Evolutionary conservation across 2,329 filamentous ascomycete species (phyloP).

Genomic region (Aspergillus thermomutatus): DNA sequence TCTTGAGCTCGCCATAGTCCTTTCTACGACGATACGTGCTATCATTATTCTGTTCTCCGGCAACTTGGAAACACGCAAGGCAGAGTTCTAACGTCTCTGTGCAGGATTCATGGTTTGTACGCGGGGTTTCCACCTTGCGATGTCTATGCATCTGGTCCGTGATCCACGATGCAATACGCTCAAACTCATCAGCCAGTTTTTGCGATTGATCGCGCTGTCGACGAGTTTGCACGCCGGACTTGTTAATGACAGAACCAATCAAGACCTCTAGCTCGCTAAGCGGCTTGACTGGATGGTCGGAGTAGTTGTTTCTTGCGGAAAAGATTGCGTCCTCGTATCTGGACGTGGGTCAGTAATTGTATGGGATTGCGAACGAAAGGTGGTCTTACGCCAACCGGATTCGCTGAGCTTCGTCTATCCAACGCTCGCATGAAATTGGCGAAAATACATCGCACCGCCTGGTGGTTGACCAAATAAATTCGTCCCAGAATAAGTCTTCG

Average conservation of each 20-base stretch:
- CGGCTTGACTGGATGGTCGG: slow-evolving; percentile 38
- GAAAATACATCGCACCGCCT: slow-evolving; percentile 7
- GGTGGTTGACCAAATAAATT: slow-evolving; percentile 4
- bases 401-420: slow-evolving; percentile 13
- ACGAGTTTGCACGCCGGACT: slow-evolving; percentile 38
- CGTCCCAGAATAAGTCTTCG: slow-evolving; percentile 13
- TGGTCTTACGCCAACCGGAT: slow-evolving; percentile 7
- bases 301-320: slow-evolving; percentile 47
- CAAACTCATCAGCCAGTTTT: slow-evolving; percentile 44
- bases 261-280: slow-evolving; percentile 56
- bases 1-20: slow-evolving; percentile 8
- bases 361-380: neutral
- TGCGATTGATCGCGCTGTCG: slow-evolving; percentile 42
- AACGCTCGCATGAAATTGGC: slow-evolving; percentile 7
- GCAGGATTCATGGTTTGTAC: slow-evolving; percentile 4
- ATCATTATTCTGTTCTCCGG: neutral
- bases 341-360: slow-evolving; percentile 3
- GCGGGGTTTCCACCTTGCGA: neutral
- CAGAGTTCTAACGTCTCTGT: slow-evolving; percentile 12
- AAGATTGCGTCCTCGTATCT: slow-evolving; percentile 54
- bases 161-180: slow-evolving; percentile 20
- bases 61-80: slow-evolving; percentile 15
- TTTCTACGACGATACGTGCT: neutral
- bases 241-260: slow-evolving; percentile 55
- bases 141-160: slow-evolving; percentile 7